These are phyloP conservation scores for Entelexis sorbosivorans DNA, from an alignment of 1,139 yeast species.

Conservation along the genomic window DNA sequence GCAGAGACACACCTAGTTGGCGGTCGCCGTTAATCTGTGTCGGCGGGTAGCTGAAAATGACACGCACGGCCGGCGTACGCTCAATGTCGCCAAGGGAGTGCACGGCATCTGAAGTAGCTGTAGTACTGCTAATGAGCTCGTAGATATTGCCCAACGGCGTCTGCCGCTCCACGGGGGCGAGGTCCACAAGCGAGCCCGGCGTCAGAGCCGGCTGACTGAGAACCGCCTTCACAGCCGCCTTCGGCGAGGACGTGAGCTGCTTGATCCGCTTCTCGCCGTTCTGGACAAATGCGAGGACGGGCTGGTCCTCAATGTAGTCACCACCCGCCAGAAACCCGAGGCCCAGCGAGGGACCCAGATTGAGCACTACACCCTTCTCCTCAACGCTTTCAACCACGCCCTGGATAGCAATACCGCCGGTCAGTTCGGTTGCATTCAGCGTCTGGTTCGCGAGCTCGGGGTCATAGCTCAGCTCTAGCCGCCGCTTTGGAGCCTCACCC, in stretches of 20 bases:
- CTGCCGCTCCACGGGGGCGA: slow-evolving; percentile 50
- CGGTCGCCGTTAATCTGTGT: slow-evolving; percentile 19
- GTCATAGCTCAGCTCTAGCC: slow-evolving; percentile 63
- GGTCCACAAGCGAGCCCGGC: slow-evolving; percentile 76
- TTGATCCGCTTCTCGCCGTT: slow-evolving; percentile 28
- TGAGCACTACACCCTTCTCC: slow-evolving; percentile 80
- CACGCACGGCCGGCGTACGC: slow-evolving; percentile 31
- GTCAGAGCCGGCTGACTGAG: slow-evolving; percentile 41
- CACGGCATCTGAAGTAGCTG: slow-evolving; percentile 58
- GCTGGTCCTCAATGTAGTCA: slow-evolving; percentile 31
- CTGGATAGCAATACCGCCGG: slow-evolving; percentile 56
- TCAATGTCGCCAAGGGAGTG: slow-evolving; percentile 52
- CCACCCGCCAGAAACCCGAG: slow-evolving; percentile 59
- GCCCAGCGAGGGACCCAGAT: slow-evolving; percentile 45
- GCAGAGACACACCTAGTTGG: slow-evolving; percentile 53
- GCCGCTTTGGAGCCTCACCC: slow-evolving; percentile 34
- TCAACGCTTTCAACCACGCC: slow-evolving; percentile 69
- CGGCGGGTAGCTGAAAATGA: slow-evolving; percentile 22
- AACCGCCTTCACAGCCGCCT: slow-evolving; percentile 13
- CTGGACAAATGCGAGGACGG: slow-evolving; percentile 30
- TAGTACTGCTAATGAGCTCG: slow-evolving; percentile 62
- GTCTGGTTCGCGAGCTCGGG: slow-evolving; percentile 58
- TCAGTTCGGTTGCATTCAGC: slow-evolving; percentile 50
- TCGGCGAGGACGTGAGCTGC: slow-evolving; percentile 14
- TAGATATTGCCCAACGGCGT: slow-evolving; percentile 45